A percentile compares a stretch with the other conserved stretches of the same genome.
These are phyloP conservation scores for Phytopythium litorale DNA, from an alignment of 352 stramenopile species.

Conservation along the genomic window DNA sequence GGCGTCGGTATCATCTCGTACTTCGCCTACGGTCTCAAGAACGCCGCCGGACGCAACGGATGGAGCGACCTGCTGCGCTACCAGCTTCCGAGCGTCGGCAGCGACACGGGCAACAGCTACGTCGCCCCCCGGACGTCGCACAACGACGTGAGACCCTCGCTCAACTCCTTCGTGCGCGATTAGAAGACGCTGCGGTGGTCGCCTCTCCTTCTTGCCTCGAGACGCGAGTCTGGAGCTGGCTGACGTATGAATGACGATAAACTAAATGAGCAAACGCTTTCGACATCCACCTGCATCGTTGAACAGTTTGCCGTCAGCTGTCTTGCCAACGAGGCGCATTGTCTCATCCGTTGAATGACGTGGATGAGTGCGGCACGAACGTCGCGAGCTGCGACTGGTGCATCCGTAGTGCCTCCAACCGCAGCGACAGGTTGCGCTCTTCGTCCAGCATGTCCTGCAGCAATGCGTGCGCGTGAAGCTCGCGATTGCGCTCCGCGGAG, in stretches of 20 bases:
- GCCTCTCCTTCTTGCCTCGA: neutral
- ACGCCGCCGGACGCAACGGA: constrained; percentile 33
- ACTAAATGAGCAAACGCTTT: neutral
- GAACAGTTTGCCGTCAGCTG: too few species aligned
- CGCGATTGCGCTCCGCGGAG: constrained; percentile 29
- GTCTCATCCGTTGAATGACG: neutral
- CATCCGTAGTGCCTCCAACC: constrained; percentile 52
- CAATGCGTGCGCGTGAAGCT: constrained; percentile 29
- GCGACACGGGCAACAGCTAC: constrained; percentile 26
- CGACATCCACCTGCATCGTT: too few species aligned
- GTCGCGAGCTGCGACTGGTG: constrained; percentile 47
- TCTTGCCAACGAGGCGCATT: neutral
- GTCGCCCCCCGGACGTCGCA: constrained; percentile 25
- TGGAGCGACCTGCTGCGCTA: constrained; percentile 39
- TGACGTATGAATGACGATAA: neutral
- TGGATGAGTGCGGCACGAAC: constrained; percentile 10
- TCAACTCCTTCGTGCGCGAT: constrained; percentile 36
- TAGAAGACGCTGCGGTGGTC: neutral
- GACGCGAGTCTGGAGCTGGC: neutral
- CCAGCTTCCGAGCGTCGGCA: constrained; percentile 26
- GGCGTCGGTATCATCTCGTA: constrained; percentile 43
- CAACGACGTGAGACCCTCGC: constrained; percentile 45
- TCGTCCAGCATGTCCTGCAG: constrained; percentile 52
- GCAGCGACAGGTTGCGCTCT: constrained; percentile 45
- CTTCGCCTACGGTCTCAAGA: constrained; percentile 50